Evolutionary conservation across 108 stramenopile genomes (phyloP).

Genomic region (Skeletonema potamos): DNA sequence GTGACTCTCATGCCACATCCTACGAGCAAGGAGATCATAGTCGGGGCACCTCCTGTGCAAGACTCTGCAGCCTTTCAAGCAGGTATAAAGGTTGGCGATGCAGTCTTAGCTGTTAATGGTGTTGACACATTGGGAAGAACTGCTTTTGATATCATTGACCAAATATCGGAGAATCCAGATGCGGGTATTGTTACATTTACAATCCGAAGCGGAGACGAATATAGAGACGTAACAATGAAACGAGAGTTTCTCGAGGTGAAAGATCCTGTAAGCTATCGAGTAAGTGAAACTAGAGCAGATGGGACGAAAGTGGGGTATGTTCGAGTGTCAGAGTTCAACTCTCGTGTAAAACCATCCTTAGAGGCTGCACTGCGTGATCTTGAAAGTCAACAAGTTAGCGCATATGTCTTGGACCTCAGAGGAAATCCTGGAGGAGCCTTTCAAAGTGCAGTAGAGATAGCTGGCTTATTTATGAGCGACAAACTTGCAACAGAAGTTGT

Average conservation of each 20-base stretch:
- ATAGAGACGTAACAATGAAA: slow-evolving; percentile 56
- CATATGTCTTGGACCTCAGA: slow-evolving; percentile 86
- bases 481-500: slow-evolving; percentile 82
- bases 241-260: slow-evolving; percentile 61
- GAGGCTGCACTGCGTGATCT: slow-evolving; percentile 77
- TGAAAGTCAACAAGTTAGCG: slow-evolving; percentile 75
- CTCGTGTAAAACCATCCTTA: slow-evolving; percentile 68
- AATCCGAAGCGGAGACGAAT: slow-evolving; percentile 37
- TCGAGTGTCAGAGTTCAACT: slow-evolving; percentile 88
- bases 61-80: slow-evolving; percentile 67
- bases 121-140: slow-evolving; percentile 66
- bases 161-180: slow-evolving; percentile 77
- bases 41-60: slow-evolving; percentile 79
- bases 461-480: slow-evolving; percentile 81
- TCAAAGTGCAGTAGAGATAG: slow-evolving; percentile 92
- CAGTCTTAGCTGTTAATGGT: slow-evolving; percentile 77
- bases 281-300: slow-evolving; percentile 68
- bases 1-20: slow-evolving; percentile 78
- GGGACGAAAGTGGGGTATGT: slow-evolving; percentile 89
- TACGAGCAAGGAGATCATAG: slow-evolving; percentile 59
- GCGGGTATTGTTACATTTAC: slow-evolving; percentile 67
- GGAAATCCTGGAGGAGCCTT: slow-evolving; percentile 94
- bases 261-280: slow-evolving; percentile 68
- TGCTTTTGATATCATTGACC: slow-evolving; percentile 88
- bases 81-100: slow-evolving; percentile 73